Evolutionary conservation across 1,284 basidiomycete species (phyloP).

Genomic region (Malassezia sympodialis): DNA sequence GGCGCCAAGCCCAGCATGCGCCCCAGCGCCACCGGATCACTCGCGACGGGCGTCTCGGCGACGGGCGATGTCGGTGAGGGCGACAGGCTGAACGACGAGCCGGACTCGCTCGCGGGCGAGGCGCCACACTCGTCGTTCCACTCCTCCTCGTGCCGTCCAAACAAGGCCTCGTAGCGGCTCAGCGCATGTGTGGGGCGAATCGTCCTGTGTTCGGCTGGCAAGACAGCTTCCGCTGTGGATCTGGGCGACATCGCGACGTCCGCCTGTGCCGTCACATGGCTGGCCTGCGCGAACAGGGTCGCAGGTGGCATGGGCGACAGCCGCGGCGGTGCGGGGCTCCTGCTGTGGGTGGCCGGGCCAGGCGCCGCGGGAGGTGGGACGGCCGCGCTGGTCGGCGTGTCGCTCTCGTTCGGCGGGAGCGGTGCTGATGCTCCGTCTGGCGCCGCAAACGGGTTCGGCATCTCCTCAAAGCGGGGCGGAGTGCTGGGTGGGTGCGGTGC

Average conservation of each 20-base stretch:
- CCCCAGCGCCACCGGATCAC: not conserved
- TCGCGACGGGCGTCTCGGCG: not conserved
- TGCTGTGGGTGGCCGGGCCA: not conserved
- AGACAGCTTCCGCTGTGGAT: not conserved
- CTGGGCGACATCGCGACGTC: not conserved
- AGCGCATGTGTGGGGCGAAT: not conserved
- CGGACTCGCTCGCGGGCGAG: not conserved
- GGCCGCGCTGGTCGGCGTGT: not conserved
- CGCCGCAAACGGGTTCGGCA: not conserved
- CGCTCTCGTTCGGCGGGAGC: not conserved
- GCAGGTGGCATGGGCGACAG: not conserved
- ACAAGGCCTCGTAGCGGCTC: constrained; percentile 4
- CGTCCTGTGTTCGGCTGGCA: not conserved
- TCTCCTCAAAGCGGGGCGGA: not conserved
- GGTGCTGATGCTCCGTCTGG: not conserved
- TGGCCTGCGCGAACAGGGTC: not conserved
- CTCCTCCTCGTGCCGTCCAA: constrained; percentile 7
- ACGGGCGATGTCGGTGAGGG: not conserved
- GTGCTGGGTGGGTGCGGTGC: not conserved
- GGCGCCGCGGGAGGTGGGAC: not conserved
- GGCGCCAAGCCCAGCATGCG: not conserved
- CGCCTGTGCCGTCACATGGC: not conserved
- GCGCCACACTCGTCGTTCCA: not conserved
- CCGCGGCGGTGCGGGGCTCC: not conserved
- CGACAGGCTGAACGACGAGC: not conserved